Percentiles rank a stretch among this genome's conserved stretches.
These are phyloP conservation scores for Dissophora globulifera DNA, from an alignment of 192 early-diverging fungal species.

Conservation along the genomic window DNA sequence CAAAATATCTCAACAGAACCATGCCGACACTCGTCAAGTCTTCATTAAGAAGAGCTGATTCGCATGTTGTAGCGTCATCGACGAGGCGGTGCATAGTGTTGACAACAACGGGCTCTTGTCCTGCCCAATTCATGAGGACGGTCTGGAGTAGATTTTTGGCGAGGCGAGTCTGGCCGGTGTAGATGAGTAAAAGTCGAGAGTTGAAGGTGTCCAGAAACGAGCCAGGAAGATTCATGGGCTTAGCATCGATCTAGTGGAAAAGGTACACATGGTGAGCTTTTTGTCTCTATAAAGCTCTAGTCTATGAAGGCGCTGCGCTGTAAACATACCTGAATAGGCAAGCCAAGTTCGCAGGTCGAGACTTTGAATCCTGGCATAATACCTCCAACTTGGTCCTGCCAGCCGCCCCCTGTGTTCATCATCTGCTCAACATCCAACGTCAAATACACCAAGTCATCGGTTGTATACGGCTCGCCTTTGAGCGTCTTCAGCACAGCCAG, in stretches of 20 bases:
- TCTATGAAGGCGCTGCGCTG: not conserved
- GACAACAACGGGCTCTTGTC: conserved; percentile 22
- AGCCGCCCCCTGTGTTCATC: conserved; percentile 52
- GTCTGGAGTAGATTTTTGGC: conserved; percentile 47
- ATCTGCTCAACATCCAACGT: conserved; percentile 53
- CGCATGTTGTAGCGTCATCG: conserved; percentile 16
- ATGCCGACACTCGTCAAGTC: conserved; percentile 7
- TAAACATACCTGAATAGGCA: conserved; percentile 30
- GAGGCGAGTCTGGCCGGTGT: conserved; percentile 42
- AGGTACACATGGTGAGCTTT: not conserved
- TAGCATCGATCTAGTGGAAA: conserved; percentile 16
- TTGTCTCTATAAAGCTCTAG: not conserved
- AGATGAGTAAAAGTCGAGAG: conserved; percentile 35
- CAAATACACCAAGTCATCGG: conserved; percentile 23
- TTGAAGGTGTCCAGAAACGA: conserved; percentile 12
- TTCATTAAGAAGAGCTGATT: no score
- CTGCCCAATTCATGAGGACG: conserved; percentile 42
- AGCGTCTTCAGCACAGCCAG: conserved; percentile 32
- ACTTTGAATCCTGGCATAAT: conserved; percentile 41
- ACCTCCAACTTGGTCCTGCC: conserved; percentile 51
- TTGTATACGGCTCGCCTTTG: conserved; percentile 27
- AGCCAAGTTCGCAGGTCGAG: conserved; percentile 19
- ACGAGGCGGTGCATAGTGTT: conserved; percentile 41
- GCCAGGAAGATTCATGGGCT: conserved; percentile 8
- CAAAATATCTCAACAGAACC: conserved; percentile 27